Percentiles rank a stretch among this genome's conserved stretches.
Evolutionary conservation across 192 early-diverging fungal genomes (phyloP).

Genomic region (Umbelopsis sp.): DNA sequence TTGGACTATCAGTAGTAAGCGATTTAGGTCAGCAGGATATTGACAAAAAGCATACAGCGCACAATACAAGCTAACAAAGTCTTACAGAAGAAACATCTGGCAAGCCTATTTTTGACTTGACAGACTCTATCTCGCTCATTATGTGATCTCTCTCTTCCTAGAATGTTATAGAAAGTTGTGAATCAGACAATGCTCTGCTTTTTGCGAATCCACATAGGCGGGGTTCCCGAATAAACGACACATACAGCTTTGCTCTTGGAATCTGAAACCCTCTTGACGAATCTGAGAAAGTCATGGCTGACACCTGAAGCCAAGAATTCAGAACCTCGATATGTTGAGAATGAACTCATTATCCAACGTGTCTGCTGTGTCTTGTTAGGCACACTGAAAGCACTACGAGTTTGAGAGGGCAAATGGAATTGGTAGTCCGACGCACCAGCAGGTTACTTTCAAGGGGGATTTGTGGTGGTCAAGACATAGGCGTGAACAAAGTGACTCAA

Average conservation of each 20-base stretch:
- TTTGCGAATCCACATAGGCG: not conserved
- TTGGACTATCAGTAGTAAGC: slow-evolving; percentile 31
- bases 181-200: not conserved
- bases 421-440: not conserved
- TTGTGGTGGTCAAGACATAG: too few species aligned
- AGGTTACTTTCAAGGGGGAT: too few species aligned
- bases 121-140: slow-evolving; percentile 18
- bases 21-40: not conserved
- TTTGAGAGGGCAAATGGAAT: not conserved
- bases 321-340: slow-evolving; percentile 21
- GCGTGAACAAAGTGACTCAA: too few species aligned
- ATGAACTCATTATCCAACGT: not conserved
- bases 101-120: slow-evolving; percentile 27
- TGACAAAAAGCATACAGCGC: not conserved
- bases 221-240: not conserved
- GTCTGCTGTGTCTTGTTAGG: too few species aligned
- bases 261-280: slow-evolving; percentile 28
- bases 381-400: too few species aligned
- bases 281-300: slow-evolving; percentile 25
- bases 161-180: not conserved
- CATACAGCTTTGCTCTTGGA: slow-evolving; percentile 36
- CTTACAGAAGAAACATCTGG: slow-evolving; percentile 40
- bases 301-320: slow-evolving; percentile 37
- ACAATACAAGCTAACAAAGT: not conserved
- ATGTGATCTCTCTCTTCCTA: slow-evolving; percentile 35